Conservation (phyloP, 2,329 filamentous ascomycete species). For the Harringtonia lauricola region DNA sequence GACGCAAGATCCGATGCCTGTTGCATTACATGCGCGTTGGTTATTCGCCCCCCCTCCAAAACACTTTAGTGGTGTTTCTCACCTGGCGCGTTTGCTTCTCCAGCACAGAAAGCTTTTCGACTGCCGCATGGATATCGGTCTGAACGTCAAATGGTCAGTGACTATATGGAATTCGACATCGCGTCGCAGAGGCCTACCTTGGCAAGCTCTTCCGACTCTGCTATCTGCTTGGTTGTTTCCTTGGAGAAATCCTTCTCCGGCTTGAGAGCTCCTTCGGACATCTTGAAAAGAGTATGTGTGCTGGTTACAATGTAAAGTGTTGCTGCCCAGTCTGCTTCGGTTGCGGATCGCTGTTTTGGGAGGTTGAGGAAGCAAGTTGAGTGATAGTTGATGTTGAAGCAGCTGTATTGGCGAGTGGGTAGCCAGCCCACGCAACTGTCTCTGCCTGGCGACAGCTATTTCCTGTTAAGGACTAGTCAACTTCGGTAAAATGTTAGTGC, state of each 20-base stretch:
- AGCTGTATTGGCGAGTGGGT: too few species aligned
- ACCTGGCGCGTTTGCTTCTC: conserved; percentile 98
- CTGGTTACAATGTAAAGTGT: too few species aligned
- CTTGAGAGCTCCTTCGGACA: conserved; percentile 78
- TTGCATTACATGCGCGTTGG: not conserved
- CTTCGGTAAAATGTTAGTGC: not conserved
- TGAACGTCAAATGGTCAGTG: conserved; percentile 17
- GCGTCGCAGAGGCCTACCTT: conserved; percentile 43
- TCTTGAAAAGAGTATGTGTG: conserved; percentile 28
- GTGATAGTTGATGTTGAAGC: too few species aligned
- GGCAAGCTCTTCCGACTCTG: conserved; percentile 81
- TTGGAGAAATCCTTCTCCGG: conserved; percentile 98
- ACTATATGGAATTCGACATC: not conserved
- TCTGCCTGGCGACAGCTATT: not conserved
- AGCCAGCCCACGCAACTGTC: conserved; percentile 2
- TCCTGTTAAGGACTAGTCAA: not conserved
- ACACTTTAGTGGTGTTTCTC: conserved; percentile 16
- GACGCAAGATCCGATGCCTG: conserved; percentile 93
- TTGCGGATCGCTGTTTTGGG: too few species aligned
- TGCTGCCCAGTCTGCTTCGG: too few species aligned
- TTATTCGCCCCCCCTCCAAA: not conserved
- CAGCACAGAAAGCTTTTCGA: conserved; percentile 83
- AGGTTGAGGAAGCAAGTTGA: too few species aligned
- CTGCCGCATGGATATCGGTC: conserved; percentile 72
- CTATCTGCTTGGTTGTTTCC: conserved; percentile 84